Percentiles rank a stretch among this genome's conserved stretches.
Conservation (phyloP, 2,329 filamentous ascomycete species). For the Capronia americana region DNA sequence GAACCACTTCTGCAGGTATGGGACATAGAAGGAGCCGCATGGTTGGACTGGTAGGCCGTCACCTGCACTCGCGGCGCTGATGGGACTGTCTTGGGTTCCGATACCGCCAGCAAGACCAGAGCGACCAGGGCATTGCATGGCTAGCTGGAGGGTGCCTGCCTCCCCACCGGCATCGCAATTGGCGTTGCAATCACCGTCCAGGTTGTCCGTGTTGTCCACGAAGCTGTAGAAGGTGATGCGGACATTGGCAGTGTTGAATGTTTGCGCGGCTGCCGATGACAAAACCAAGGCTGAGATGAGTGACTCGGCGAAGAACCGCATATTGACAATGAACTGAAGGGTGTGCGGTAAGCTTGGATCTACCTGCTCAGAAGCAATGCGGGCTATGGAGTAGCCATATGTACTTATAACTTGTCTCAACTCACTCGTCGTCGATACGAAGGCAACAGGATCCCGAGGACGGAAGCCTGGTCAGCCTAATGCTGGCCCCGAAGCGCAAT, state of each 20-base stretch:
- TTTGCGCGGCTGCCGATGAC: constrained; percentile 2
- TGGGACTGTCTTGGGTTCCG: constrained; percentile 13
- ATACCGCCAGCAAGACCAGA: constrained; percentile 13
- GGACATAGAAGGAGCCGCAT: constrained; percentile 18
- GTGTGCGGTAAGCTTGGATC: background rate
- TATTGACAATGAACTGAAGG: background rate
- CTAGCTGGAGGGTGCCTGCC: constrained; percentile 6
- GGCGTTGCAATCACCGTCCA: constrained; percentile 17
- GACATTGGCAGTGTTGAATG: constrained; percentile 18
- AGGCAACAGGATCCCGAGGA: background rate
- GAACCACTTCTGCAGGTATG: constrained; percentile 19
- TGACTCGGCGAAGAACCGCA: background rate
- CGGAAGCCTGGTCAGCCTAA: background rate
- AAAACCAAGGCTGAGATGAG: constrained; percentile 8
- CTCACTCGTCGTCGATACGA: background rate
- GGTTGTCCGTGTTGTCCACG: constrained; percentile 18
- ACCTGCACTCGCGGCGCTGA: constrained; percentile 16
- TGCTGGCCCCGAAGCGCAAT: background rate
- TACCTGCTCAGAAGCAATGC: background rate
- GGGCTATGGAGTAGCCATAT: background rate
- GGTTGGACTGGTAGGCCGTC: constrained; percentile 8
- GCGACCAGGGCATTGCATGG: constrained; percentile 12
- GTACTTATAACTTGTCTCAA: background rate
- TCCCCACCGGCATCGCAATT: constrained; percentile 14
- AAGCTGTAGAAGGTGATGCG: constrained; percentile 20